phyloP scores from a whole-genome alignment of 2,329 filamentous ascomycete species.

The Cadophora malorum region DNA sequence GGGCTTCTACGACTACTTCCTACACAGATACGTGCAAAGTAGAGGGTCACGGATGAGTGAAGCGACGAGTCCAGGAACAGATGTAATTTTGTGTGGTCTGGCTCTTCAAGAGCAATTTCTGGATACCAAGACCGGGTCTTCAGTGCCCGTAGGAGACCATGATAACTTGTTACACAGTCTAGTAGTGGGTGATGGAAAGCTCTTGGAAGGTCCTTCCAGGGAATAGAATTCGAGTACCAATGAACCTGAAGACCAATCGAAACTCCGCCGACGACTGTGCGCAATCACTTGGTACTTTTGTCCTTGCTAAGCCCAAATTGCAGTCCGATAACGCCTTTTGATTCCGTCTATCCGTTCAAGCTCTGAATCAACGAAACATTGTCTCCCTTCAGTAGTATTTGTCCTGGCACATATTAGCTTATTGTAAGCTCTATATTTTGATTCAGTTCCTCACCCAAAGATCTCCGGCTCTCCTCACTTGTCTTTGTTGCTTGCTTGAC shows the following conservation, averaged over 20 bases:
- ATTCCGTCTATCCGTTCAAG: slow-evolving; percentile 43
- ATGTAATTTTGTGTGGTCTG: slow-evolving; percentile 71
- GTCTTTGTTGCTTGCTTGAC: slow-evolving; percentile 85
- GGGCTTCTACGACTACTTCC: slow-evolving; percentile 95
- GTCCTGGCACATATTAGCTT: slow-evolving; percentile 52
- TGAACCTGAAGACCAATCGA: slow-evolving; percentile 28
- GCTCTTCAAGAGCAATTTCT: slow-evolving; percentile 88
- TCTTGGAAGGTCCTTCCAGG: slow-evolving; percentile 49
- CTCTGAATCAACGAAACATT: slow-evolving; percentile 68
- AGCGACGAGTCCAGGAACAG: slow-evolving; percentile 65
- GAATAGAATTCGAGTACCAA: slow-evolving; percentile 27
- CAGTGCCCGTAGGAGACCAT: slow-evolving; percentile 75
- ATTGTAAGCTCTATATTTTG: not conserved
- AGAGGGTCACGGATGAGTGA: slow-evolving; percentile 41
- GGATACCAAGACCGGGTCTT: slow-evolving; percentile 58
- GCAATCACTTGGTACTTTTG: slow-evolving; percentile 32
- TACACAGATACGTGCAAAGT: slow-evolving; percentile 72
- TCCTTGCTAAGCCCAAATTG: slow-evolving; percentile 30
- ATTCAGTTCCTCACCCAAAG: slow-evolving; percentile 66
- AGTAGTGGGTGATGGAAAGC: slow-evolving; percentile 72
- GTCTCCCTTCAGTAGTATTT: slow-evolving; percentile 71
- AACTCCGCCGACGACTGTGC: slow-evolving; percentile 24
- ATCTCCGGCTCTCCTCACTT: slow-evolving; percentile 78
- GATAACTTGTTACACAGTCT: slow-evolving; percentile 84
- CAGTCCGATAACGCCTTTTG: slow-evolving; percentile 40